These are phyloP conservation scores for Pezicula radicicola DNA, from an alignment of 2,329 filamentous ascomycete species.

Conservation along the genomic window DNA sequence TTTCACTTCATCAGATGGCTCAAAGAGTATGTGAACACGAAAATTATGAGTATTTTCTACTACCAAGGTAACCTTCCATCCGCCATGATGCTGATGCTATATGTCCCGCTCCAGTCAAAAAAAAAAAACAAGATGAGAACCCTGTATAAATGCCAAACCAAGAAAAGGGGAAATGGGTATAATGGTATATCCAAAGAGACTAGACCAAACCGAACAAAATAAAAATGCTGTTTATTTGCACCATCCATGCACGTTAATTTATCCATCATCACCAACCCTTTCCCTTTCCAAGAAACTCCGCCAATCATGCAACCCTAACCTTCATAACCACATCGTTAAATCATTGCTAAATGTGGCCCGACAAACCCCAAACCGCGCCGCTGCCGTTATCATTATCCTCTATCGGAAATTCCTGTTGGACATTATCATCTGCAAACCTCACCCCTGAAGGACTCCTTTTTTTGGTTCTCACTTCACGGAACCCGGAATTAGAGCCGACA, in stretches of 20 bases:
- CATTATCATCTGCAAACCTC: conserved; percentile 15
- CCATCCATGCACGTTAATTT: too few relatives aligned
- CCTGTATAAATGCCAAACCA: not conserved
- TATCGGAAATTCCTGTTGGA: conserved; percentile 9
- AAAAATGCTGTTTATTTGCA: not conserved
- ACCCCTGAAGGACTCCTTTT: conserved; percentile 14
- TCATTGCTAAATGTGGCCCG: not conserved
- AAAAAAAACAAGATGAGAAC: not conserved
- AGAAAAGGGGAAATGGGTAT: not conserved
- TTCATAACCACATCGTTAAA: too few relatives aligned
- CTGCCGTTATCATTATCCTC: conserved; percentile 12
- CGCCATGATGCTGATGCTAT: not conserved
- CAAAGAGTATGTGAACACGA: too few relatives aligned
- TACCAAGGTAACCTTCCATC: not conserved
- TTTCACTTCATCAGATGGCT: too few relatives aligned
- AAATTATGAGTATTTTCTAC: not conserved
- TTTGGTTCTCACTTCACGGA: not conserved
- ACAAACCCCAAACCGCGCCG: conserved; percentile 12
- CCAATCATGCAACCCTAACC: too few relatives aligned
- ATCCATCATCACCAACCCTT: too few relatives aligned
- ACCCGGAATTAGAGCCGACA: conserved; percentile 14
- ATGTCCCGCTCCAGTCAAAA: not conserved
- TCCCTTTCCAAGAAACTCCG: too few relatives aligned
- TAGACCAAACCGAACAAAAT: not conserved
- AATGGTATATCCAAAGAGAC: not conserved